Evolutionary conservation across 345 rosid genomes (phyloP).

Genomic region (Brassica carinata): DNA sequence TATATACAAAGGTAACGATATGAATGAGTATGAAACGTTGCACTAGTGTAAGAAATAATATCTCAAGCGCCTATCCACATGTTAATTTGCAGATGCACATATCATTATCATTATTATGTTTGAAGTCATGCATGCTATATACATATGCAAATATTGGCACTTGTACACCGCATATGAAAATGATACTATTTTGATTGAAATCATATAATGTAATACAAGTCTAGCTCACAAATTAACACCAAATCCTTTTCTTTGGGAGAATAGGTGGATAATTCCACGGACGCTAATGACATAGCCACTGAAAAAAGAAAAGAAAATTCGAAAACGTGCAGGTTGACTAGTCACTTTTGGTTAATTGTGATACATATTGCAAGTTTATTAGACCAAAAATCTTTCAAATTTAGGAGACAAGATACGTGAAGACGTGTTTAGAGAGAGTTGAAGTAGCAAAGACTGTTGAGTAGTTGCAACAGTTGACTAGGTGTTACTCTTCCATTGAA

Average conservation of each 20-base stretch:
- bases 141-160: neutral
- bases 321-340: neutral
- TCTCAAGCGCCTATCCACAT: slow-evolving; percentile 27
- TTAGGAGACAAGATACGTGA: neutral
- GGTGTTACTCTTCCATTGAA: neutral
- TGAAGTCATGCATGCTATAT: slow-evolving; percentile 4
- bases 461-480: neutral
- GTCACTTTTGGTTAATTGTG: neutral
- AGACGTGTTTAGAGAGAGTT: neutral
- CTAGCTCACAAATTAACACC: neutral
- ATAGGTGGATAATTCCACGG: neutral
- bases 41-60: slow-evolving; percentile 28
- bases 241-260: neutral
- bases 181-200: neutral
- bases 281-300: neutral
- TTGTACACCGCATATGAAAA: neutral
- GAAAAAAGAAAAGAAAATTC: neutral
- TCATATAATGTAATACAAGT: neutral
- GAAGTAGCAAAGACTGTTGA: neutral
- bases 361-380: neutral
- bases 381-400: neutral
- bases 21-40: slow-evolving; percentile 30
- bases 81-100: slow-evolving; percentile 11
- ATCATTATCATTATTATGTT: slow-evolving; percentile 15
- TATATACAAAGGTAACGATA: slow-evolving; percentile 1